Base-by-base conservation (phyloP, 1,284 basidiomycete species). In the Microbotryomycetes sp. region DNA sequence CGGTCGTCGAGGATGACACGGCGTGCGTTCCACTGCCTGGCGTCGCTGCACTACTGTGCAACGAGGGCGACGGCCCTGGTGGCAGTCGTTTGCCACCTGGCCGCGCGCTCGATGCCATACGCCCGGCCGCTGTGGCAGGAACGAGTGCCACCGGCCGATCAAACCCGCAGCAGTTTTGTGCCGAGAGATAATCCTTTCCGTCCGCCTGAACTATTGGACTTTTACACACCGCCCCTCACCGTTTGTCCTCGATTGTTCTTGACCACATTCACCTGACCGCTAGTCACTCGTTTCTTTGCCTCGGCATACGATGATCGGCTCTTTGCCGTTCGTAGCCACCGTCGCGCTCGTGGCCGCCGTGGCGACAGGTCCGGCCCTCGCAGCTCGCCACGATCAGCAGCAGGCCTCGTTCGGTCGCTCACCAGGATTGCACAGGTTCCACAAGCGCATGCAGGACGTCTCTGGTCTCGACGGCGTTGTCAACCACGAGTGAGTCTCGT, bases 401-500 rank as follows among this genome's bases (percentile, higher is more conserved):
- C 35, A n/a, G n/a, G n/a, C n/a, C n/a, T n/a, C 35, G 35, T 41
- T 41, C 18, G 35, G 35, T 41, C 35, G 35, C 18, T 11, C 35
- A 5, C n/a, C 23, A 27, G 30, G 48, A 6, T 18, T 54, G 5
- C 62, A 60, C 50, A 52, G 54, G 21, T 60, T 62, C 50, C 51
- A 50, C 9, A 64, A 59, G 46, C 51, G 64, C 6, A 66, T 59
- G 62, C 41, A 47, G 7, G 62, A 64, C 51, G 41, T 60, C 23
- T 31, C 59, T 4, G 31, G 27, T 7, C 54, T 27, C 4, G 16
- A 57, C 15, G 65, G 62, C 28, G 65, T 60, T 28, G 65, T 67
- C 54, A 61, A 64, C 49, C 29, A 58, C n/a, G 62, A 64, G 65
- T 67, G 30, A 56, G 65, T 57, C 24, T 5, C 2, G 3, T 3